Percentiles rank a stretch among this genome's conserved stretches.
phyloP scores from a whole-genome alignment of 805 yeast species.

The Candida xiaguanensis region DNA sequence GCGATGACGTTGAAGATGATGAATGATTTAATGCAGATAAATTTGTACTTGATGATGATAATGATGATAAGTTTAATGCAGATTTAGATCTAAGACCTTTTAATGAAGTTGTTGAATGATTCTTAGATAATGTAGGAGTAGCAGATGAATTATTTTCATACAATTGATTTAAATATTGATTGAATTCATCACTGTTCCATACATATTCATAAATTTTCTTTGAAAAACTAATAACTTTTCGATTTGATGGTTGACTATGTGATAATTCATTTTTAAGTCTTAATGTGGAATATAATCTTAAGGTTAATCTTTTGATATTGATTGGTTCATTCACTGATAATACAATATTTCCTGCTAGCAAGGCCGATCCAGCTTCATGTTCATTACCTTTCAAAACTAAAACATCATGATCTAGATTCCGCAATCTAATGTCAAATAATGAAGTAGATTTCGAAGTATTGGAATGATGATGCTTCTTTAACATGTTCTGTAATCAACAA shows the following conservation, averaged over 20 bases:
- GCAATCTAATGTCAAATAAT: constrained; percentile 50
- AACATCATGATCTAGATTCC: constrained; percentile 72
- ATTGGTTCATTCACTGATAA: constrained; percentile 74
- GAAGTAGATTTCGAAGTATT: constrained; percentile 23
- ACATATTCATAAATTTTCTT: constrained; percentile 67
- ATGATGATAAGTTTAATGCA: constrained; percentile 15
- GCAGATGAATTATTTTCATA: constrained; percentile 21
- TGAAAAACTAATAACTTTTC: constrained; percentile 43
- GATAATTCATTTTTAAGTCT: constrained; percentile 55
- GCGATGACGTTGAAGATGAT: constrained; percentile 16
- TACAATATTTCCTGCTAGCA: constrained; percentile 74
- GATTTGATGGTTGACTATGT: constrained; percentile 40
- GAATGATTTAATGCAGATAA: constrained; percentile 18
- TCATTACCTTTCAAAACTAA: constrained; percentile 76
- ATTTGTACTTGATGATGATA: constrained; percentile 20
- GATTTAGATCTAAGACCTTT: constrained; percentile 35
- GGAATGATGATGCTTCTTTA: constrained; percentile 5
- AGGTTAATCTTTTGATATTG: constrained; percentile 56
- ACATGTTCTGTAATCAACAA: constrained; percentile 1
- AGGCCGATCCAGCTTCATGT: constrained; percentile 71
- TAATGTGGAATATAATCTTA: constrained; percentile 66
- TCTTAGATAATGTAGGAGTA: constrained; percentile 28
- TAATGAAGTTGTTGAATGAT: constrained; percentile 43
- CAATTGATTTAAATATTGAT: constrained; percentile 33
- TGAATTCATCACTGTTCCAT: constrained; percentile 69